Evolutionary conservation across 208 protist genomes (phyloP).

Genomic region (Leishmania martiniquensis): DNA sequence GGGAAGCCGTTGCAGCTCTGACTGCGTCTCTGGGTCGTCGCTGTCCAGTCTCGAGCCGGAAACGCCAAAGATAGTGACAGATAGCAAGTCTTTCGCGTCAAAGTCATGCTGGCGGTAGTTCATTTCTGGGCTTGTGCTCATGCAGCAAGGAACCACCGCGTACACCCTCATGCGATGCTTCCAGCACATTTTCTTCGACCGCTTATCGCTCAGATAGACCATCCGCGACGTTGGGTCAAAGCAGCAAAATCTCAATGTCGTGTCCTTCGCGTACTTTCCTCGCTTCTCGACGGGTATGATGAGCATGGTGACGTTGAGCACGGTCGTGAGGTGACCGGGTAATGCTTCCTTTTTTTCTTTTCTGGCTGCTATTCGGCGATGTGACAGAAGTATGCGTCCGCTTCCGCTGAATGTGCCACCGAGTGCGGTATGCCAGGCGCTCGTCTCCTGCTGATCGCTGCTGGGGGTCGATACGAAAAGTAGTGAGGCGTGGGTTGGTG

Average conservation of each 20-base stretch:
- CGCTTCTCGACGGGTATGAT: conserved; percentile 50
- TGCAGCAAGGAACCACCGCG: conserved; percentile 24
- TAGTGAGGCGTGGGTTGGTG: too few relatives aligned
- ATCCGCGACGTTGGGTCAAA: conserved; percentile 47
- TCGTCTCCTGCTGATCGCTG: too few relatives aligned
- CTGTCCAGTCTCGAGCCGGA: conserved; percentile 26
- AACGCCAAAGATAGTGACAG: conserved; percentile 31
- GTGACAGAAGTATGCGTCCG: too few relatives aligned
- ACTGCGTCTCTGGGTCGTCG: conserved; percentile 12
- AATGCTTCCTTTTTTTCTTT: too few relatives aligned
- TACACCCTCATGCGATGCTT: conserved; percentile 57
- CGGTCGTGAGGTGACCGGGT: neutral
- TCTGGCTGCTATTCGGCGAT: too few relatives aligned
- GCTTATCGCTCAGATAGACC: conserved; percentile 50
- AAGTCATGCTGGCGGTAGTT: conserved; percentile 32
- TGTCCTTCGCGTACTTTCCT: conserved; percentile 31
- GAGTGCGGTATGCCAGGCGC: too few relatives aligned
- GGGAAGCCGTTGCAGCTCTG: conserved; percentile 32
- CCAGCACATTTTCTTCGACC: conserved; percentile 21
- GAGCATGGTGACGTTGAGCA: conserved; percentile 7
- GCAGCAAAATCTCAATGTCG: conserved; percentile 36
- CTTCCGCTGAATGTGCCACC: too few relatives aligned
- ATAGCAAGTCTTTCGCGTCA: conserved; percentile 27
- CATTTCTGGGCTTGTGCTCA: conserved; percentile 8
- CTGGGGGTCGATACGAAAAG: too few relatives aligned